A percentile compares a stretch with the other conserved stretches of the same genome.
Evolutionary conservation across 495 filamentous ascomycete genomes (phyloP).

Genomic region (Zalerion maritima): DNA sequence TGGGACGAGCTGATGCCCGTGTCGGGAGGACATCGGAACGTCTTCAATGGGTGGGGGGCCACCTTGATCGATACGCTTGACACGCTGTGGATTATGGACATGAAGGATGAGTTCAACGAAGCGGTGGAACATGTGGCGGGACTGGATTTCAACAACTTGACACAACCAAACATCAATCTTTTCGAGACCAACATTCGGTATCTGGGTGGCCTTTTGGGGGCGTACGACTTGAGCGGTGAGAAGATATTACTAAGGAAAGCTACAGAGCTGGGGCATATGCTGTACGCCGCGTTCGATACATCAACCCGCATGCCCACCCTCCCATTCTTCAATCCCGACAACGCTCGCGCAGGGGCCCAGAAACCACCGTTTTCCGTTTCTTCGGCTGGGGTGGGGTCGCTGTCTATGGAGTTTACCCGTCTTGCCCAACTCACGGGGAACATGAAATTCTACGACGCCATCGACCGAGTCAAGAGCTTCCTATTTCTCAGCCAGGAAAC

Average conservation of each 20-base stretch:
- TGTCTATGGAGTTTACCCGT: constrained; percentile 75
- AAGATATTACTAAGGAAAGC: constrained; percentile 67
- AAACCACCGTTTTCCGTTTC: constrained; percentile 32
- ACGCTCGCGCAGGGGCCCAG: no score
- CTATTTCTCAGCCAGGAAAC: constrained; percentile 49
- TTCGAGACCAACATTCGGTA: constrained; percentile 81
- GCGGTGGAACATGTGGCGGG: constrained; percentile 55
- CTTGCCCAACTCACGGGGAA: constrained; percentile 72
- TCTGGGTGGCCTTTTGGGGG: constrained; percentile 61
- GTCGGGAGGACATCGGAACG: constrained; percentile 41
- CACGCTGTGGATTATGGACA: constrained; percentile 81
- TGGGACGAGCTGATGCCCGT: constrained; percentile 65
- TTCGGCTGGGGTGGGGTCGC: constrained; percentile 55
- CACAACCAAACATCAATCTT: constrained; percentile 49
- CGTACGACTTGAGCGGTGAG: constrained; percentile 61
- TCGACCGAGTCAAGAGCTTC: constrained; percentile 58
- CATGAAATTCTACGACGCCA: constrained; percentile 68
- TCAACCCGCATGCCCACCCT: constrained; percentile 87
- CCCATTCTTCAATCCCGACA: constrained; percentile 49
- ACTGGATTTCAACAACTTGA: constrained; percentile 70
- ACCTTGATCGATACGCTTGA: constrained; percentile 80
- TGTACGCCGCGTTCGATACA: constrained; percentile 80
- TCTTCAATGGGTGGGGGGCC: constrained; percentile 83
- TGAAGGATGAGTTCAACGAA: constrained; percentile 71
- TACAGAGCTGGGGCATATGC: constrained; percentile 63